These are phyloP conservation scores for Podospora tetraspora DNA, from an alignment of 495 filamentous ascomycete genomes.

Conservation along the genomic window DNA sequence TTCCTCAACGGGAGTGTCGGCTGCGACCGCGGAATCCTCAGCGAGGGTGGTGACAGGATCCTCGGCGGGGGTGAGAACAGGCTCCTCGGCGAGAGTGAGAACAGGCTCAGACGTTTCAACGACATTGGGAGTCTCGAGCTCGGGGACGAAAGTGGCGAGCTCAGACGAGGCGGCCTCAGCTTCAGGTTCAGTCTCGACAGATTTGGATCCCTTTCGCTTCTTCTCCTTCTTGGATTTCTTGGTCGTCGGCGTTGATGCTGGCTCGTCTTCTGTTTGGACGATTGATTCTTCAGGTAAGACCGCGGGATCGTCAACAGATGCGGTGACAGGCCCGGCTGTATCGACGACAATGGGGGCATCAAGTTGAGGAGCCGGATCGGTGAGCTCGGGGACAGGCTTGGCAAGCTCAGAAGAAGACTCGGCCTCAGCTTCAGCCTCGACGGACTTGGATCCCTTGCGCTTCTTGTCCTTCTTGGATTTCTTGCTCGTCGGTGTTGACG, in stretches of 20 bases:
- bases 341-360: background rate
- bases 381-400: background rate
- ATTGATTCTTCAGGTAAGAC: background rate
- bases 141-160: slow-evolving; percentile 6
- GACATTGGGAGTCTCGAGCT: background rate
- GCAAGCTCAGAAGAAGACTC: slow-evolving; percentile 8
- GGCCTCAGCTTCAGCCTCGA: slow-evolving; percentile 13
- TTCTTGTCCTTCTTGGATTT: slow-evolving; percentile 25
- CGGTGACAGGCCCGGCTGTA: background rate
- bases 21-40: background rate
- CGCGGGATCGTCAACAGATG: background rate
- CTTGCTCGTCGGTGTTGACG: slow-evolving; percentile 1
- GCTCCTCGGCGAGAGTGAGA: background rate
- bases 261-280: background rate
- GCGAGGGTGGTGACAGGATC: background rate
- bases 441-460: slow-evolving; percentile 14
- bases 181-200: slow-evolving; percentile 16
- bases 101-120: background rate
- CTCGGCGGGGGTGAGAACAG: background rate
- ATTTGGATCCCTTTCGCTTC: slow-evolving; percentile 14
- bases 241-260: slow-evolving; percentile 6
- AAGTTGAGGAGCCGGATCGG: background rate
- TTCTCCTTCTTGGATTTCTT: slow-evolving; percentile 26
- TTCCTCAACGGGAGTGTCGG: background rate
- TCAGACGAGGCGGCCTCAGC: background rate